Evolutionary conservation across 495 filamentous ascomycete genomes (phyloP).

Genomic region (Tuber melanosporum): DNA sequence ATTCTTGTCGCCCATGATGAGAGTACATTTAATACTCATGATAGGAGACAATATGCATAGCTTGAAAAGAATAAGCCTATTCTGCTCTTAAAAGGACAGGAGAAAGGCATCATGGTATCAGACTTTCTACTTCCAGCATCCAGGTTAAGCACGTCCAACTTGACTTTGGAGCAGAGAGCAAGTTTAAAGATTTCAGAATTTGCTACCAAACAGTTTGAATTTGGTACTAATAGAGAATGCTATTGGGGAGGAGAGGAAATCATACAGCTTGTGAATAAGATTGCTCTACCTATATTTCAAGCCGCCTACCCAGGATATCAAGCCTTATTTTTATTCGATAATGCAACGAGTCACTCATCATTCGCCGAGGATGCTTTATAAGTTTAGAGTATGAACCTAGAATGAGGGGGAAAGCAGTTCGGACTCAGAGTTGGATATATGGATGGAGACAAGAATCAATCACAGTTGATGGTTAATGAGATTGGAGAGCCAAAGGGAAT

Average conservation of each 20-base stretch:
- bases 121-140: not conserved
- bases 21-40: no score
- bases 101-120: no score
- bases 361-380: conserved; percentile 12
- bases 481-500: conserved; percentile 3
- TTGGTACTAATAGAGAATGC: not conserved
- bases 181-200: not conserved
- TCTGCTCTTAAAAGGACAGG: no score
- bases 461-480: not conserved
- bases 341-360: conserved; percentile 6
- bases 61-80: no score
- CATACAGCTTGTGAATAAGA: not conserved
- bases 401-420: not conserved
- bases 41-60: no score
- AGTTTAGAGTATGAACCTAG: conserved; percentile 13
- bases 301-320: not conserved
- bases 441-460: not conserved
- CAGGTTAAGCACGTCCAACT: not conserved
- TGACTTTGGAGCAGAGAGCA: not conserved
- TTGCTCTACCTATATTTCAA: conserved; percentile 10
- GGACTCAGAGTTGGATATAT: not conserved
- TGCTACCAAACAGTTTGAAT: conserved; percentile 3
- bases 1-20: no score
- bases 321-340: conserved; percentile 14
- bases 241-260: conserved; percentile 9